Percentiles rank a stretch among this genome's conserved stretches.
Conservation (phyloP, 1,284 basidiomycete genomes). For the Sanguinoderma infundibulare region DNA sequence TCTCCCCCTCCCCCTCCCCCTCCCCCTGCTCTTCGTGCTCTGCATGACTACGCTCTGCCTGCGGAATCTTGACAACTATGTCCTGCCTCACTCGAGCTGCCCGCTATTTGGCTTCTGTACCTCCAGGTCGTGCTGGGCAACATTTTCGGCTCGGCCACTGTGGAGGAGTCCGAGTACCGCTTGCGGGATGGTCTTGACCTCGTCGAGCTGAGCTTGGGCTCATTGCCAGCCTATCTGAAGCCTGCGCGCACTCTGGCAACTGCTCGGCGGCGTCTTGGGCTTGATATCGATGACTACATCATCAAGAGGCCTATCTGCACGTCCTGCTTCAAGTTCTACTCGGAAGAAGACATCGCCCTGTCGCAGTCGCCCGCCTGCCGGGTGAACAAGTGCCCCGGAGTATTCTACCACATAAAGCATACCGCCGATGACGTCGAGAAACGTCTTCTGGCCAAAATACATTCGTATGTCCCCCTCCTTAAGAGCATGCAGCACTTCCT, state of each 20-base stretch:
- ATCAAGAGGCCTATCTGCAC: background rate
- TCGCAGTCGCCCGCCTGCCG: background rate
- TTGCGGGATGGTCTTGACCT: background rate
- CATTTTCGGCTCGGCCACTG: background rate
- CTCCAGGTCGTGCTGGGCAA: background rate
- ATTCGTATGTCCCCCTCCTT: background rate
- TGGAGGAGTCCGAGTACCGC: background rate
- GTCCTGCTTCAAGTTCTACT: background rate
- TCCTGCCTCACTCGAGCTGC: too few relatives aligned
- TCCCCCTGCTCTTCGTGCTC: too few relatives aligned
- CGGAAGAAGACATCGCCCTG: background rate
- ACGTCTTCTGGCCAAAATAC: background rate
- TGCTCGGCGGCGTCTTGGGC: background rate
- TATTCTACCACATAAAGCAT: background rate
- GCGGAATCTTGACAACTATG: too few relatives aligned
- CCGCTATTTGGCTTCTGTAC: background rate
- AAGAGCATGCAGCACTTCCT: background rate
- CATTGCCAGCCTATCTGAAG: background rate
- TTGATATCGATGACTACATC: background rate
- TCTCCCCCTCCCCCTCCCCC: too few relatives aligned
- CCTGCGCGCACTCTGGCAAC: background rate
- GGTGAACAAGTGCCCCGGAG: background rate
- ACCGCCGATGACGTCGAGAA: background rate
- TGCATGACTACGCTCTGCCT: too few relatives aligned
- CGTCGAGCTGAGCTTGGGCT: background rate